Evolutionary conservation across 768 basidiomycete genomes (phyloP), one percentile per base, ranked within the genome.

Genomic region (Termitomyces sp.): DNA sequence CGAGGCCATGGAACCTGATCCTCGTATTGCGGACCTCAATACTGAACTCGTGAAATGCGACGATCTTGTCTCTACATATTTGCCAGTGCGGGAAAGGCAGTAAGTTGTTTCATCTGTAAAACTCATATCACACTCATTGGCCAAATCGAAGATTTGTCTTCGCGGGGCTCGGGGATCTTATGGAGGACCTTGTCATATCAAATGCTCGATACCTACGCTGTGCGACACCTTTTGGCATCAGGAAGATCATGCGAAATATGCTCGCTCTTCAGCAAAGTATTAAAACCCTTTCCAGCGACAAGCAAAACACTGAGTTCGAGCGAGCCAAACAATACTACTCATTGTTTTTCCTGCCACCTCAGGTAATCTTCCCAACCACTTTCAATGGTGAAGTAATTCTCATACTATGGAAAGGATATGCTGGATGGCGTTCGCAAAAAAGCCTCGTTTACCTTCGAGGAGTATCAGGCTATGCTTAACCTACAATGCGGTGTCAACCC

Each of bases 211-310:
- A 85, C 59, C 81, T 98, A 59, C 85, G 83, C 18, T 68, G 80
- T 39, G 87, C 86, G 11, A 97, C 92, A 66, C 71, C 76, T 0
- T 85, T 85, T 60, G 96, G 96, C 2, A 84, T 96, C 65, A 84
- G 87, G 70, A 97, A 96, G 76, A 90, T 98, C 65, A 74, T 86
- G 69, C 86, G 94, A 33, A 96, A 96, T 73, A 90, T 96, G 52
- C 81, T 94, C 38, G 92, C 96, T 20, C 80, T 98, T 40, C 95
- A 96, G 69, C 96, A 98, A 71, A 88, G 91, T 67, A 83, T 96
- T 68, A 92, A 91, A 70, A 88, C 89, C 8, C 82, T 94, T 55
- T 83, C 83, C 5, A 80, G 84, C 55, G 84, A 86, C 53, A 76
- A 76, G 42, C 78, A 81, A 60, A 81, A 84, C 59, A 83, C 85